Evolutionary conservation across 768 basidiomycete genomes (phyloP).

Genomic region (Candolleomyces efflorescens): DNA sequence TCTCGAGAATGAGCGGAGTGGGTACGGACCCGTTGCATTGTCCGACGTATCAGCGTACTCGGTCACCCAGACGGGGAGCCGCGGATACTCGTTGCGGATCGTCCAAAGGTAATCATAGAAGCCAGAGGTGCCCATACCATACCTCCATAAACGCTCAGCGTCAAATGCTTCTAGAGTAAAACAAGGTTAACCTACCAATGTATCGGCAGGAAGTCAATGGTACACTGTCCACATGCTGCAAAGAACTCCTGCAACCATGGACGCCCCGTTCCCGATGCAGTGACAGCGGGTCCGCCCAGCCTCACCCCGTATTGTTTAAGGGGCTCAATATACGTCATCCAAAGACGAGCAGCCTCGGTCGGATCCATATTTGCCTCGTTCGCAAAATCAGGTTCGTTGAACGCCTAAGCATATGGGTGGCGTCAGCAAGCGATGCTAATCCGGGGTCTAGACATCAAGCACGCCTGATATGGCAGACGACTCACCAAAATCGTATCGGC

Average conservation of each 20-base stretch:
- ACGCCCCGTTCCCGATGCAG: slow-evolving; percentile 45
- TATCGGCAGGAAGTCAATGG: slow-evolving; percentile 46
- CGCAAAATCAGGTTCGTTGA: slow-evolving; percentile 53
- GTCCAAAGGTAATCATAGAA: slow-evolving; percentile 54
- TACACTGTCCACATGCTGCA: slow-evolving; percentile 44
- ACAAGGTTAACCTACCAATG: slow-evolving; percentile 34
- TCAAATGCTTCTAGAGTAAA: neutral
- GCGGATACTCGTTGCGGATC: slow-evolving; percentile 45
- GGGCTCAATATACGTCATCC: slow-evolving; percentile 56
- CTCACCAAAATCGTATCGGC: slow-evolving; percentile 46
- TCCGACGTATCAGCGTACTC: slow-evolving; percentile 56
- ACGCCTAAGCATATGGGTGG: slow-evolving; percentile 21
- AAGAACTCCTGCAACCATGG: slow-evolving; percentile 55
- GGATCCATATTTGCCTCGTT: slow-evolving; percentile 44
- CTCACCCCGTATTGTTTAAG: slow-evolving; percentile 44
- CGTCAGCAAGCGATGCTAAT: neutral
- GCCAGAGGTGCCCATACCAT: slow-evolving; percentile 50
- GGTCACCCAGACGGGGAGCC: slow-evolving; percentile 59
- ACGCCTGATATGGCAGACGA: neutral
- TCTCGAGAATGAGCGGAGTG: neutral
- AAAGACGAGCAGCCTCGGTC: slow-evolving; percentile 44
- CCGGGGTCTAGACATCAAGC: neutral
- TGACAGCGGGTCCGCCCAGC: slow-evolving; percentile 57
- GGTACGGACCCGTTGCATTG: slow-evolving; percentile 33
- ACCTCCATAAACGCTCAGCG: slow-evolving; percentile 30